Base-by-base conservation (phyloP, 1,284 basidiomycete genomes). In the Irpex lacteus region DNA sequence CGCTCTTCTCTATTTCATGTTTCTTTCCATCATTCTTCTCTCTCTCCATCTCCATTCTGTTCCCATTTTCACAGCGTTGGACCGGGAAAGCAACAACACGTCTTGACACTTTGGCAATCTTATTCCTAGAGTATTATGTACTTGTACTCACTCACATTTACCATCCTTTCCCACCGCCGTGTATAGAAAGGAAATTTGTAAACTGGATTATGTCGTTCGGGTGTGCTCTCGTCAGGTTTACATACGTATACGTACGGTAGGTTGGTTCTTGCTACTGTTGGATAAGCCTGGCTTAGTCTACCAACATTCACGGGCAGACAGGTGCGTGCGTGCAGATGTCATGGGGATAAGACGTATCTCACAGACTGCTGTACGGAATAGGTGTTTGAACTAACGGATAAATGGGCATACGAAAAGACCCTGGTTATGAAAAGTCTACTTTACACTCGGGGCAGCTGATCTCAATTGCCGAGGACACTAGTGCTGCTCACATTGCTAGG, bases 101-200 rank as follows among this genome's bases (percentile, higher is more conserved):
- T 52, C 50, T 18, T 52, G 15, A n/a, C 50, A 52, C 11, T 52
- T 56, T 18, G 58, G 62, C 53, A 55, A 44, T 37, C n/a, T 56
- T 53, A 55, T 59, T 55, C 49, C 40, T 63, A 63, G 62, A 63
- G 57, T 63, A 63, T 63, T 56, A 37, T 63, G 62, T 63, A 63
- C 57, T 63, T 63, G 62, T 63, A 63, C 59, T 57, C 26, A 56
- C 7, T 56, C 34, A 8, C 13, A 13, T 36, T 8, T 26, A 26
- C 26, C 19, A 8, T 21, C 11, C 54, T 21, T 56, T 36, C 13
- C 54, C 7, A 56, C 54, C 34, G 37, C 13, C 19, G 50, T 52
- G 50, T 52, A 21, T 52, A 52, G 50, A 34, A 56, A 56, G n/a
- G 54, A 36, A 21, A 34, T 8, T 56, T 56, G 15, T 56, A 18